A percentile compares a stretch with the other conserved stretches of the same genome.
phyloP scores from a whole-genome alignment of 371 early-diverging fungal species.

The Apophysomyces sp. region DNA sequence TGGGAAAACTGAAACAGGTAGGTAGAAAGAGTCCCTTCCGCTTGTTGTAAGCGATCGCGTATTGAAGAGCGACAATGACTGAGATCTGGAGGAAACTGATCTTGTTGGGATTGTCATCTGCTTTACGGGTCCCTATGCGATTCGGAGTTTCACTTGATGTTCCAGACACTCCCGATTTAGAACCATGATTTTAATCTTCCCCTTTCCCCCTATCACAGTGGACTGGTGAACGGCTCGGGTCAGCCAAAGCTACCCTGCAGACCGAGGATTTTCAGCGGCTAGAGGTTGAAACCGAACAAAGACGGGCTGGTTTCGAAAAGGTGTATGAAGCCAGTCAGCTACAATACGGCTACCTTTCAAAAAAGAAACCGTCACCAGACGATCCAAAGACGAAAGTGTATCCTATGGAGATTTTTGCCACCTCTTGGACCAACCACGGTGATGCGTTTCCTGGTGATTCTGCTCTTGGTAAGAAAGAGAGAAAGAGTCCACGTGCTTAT shows the following conservation, averaged over 20 bases:
- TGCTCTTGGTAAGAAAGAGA: constrained; percentile 47
- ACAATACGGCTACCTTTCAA: constrained; percentile 33
- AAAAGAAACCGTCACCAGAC: constrained; percentile 58
- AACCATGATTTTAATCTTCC: neutral
- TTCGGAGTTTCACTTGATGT: neutral
- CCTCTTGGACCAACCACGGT: constrained; percentile 61
- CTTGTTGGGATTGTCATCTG: neutral
- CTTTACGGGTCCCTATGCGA: neutral
- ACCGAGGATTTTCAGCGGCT: constrained; percentile 47
- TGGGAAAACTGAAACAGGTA: neutral
- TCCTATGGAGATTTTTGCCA: constrained; percentile 64
- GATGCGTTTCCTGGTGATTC: constrained; percentile 59
- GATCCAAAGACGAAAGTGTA: constrained; percentile 57
- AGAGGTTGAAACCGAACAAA: constrained; percentile 32
- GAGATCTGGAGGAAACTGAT: neutral
- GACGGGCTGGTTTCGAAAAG: constrained; percentile 35
- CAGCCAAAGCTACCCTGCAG: constrained; percentile 44
- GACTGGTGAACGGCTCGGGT: constrained; percentile 52
- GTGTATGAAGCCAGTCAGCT: constrained; percentile 27
- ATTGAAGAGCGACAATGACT: neutral
- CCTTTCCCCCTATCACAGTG: constrained; percentile 25
- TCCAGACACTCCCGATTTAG: constrained; percentile 2
- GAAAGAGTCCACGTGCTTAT: neutral
- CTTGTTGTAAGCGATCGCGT: neutral
- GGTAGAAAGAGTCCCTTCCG: neutral